These are phyloP conservation scores for Sporothrix brasiliensis DNA, from an alignment of 2,329 filamentous ascomycete genomes.

Conservation along the genomic window DNA sequence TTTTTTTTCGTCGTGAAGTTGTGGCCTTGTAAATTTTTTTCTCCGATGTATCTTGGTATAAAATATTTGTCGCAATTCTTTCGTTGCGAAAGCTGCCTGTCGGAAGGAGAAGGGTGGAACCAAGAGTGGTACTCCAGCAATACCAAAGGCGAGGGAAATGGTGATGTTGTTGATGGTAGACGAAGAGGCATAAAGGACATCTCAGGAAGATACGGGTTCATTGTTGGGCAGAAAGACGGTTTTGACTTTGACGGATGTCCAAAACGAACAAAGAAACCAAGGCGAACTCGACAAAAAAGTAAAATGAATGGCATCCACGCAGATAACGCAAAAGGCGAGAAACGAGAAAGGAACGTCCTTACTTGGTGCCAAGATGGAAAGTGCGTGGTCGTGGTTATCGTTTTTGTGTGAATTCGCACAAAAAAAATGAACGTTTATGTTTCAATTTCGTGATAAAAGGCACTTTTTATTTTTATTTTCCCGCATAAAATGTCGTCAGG, in stretches of 20 bases:
- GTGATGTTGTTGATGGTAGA: not conserved
- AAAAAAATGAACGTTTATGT: constrained; percentile 7
- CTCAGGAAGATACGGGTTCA: not conserved
- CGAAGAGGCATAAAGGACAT: not conserved
- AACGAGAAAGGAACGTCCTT: not conserved
- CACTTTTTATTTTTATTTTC: constrained; percentile 25
- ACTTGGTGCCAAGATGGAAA: not conserved
- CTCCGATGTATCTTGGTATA: constrained; percentile 14
- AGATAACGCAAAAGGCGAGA: constrained; percentile 9
- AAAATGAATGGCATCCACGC: not conserved
- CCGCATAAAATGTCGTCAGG: constrained; percentile 28
- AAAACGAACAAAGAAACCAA: not conserved
- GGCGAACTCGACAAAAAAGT: not conserved
- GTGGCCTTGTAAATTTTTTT: not conserved
- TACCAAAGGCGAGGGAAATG: not conserved
- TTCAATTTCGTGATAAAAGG: constrained; percentile 15
- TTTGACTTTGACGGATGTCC: not conserved
- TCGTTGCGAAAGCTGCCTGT: not conserved
- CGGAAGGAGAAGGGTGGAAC: not conserved
- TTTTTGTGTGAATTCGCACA: constrained; percentile 28
- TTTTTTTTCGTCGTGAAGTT: not conserved
- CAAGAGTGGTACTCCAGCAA: not conserved
- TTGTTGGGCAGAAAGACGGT: not conserved
- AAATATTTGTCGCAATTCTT: not conserved
- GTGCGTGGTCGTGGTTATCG: constrained; percentile 28